Conservation (phyloP, 768 basidiomycete genomes). For the Leccinum obscurum region DNA sequence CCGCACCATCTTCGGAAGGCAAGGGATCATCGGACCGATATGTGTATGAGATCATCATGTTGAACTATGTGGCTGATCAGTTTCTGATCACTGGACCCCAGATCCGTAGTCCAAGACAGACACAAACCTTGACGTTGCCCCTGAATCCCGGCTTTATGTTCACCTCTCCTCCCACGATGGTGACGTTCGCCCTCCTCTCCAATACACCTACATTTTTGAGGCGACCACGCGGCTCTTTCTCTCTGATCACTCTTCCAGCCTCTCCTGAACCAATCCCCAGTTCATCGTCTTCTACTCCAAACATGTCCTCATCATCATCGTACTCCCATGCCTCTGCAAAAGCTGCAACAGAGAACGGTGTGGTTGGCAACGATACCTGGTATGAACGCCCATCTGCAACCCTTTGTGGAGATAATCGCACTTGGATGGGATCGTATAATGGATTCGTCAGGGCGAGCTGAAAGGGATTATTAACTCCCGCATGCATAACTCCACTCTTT, state of each 20-base stretch:
- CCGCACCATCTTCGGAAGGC: slow-evolving; percentile 60
- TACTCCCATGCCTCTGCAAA: slow-evolving; percentile 99
- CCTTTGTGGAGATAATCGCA: slow-evolving; percentile 80
- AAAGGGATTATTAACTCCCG: slow-evolving; percentile 81
- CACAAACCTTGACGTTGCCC: slow-evolving; percentile 75
- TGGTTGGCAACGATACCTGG: slow-evolving; percentile 75
- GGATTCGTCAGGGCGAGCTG: slow-evolving; percentile 93
- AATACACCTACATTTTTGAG: slow-evolving; percentile 73
- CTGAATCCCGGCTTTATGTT: slow-evolving; percentile 77
- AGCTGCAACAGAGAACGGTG: slow-evolving; percentile 79
- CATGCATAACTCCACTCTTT: slow-evolving; percentile 49
- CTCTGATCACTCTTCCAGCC: slow-evolving; percentile 41
- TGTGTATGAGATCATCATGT: slow-evolving; percentile 91
- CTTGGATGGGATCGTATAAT: slow-evolving; percentile 92
- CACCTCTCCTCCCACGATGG: slow-evolving; percentile 86
- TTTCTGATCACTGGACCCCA: neutral
- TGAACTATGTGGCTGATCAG: slow-evolving; percentile 60
- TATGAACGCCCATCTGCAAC: slow-evolving; percentile 50
- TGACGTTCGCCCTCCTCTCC: slow-evolving; percentile 88
- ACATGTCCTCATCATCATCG: slow-evolving; percentile 90
- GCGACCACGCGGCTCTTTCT: slow-evolving; percentile 47
- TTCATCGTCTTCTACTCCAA: slow-evolving; percentile 48
- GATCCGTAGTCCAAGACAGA: neutral
- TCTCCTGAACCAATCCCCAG: slow-evolving; percentile 33
- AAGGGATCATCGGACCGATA: slow-evolving; percentile 88